Percentiles rank a stretch among this genome's conserved stretches.
Evolutionary conservation across 208 protist species (phyloP).

Genomic region (Leishmania braziliensis): DNA sequence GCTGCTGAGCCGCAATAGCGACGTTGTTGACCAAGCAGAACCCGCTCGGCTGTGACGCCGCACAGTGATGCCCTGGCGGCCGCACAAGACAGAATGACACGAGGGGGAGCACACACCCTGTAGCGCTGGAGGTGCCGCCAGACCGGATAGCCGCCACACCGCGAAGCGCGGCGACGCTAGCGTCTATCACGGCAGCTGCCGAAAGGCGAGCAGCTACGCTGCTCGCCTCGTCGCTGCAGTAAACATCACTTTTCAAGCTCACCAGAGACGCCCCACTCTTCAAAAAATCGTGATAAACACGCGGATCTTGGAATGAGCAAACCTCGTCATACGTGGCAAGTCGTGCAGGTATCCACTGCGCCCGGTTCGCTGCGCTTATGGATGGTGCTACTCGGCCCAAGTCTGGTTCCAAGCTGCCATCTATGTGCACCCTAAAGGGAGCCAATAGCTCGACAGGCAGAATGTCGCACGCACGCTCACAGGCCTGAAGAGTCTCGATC

Average conservation of each 20-base stretch:
- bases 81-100: constrained; percentile 82
- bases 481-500: constrained; percentile 49
- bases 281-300: constrained; percentile 57
- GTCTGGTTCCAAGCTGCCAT: constrained; percentile 11
- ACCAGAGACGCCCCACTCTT: constrained; percentile 40
- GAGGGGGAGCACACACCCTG: constrained; percentile 22
- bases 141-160: constrained; percentile 1
- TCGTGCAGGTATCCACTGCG: constrained; percentile 53
- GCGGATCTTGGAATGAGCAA: constrained; percentile 52
- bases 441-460: constrained; percentile 51
- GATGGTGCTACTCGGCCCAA: background rate
- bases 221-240: constrained; percentile 71
- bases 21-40: constrained; percentile 94
- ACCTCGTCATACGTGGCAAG: constrained; percentile 68
- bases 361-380: constrained; percentile 18
- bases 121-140: background rate
- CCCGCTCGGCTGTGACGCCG: constrained; percentile 55
- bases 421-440: background rate
- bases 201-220: constrained; percentile 59
- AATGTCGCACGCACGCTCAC: constrained; percentile 49
- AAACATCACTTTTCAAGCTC: constrained; percentile 72
- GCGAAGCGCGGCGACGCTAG: constrained; percentile 37
- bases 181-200: constrained; percentile 71
- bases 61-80: constrained; percentile 92
- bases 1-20: constrained; percentile 63